Percentiles rank a stretch among this genome's conserved stretches.
These are phyloP conservation scores for Priceomyces melissophilus DNA, from an alignment of 805 yeast genomes.

Conservation along the genomic window DNA sequence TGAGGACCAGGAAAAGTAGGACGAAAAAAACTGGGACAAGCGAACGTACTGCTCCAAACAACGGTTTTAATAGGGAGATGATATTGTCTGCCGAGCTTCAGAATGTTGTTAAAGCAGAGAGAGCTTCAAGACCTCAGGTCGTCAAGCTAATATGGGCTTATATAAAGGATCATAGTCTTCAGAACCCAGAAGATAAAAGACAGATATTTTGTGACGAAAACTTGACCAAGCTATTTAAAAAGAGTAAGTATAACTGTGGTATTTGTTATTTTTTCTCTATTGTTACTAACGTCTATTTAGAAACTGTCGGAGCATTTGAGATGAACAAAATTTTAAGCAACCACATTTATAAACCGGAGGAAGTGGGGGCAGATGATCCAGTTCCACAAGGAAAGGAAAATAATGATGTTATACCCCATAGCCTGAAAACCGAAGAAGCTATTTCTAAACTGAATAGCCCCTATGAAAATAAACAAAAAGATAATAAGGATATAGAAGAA, in stretches of 20 bases:
- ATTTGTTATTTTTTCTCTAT: too few relatives aligned
- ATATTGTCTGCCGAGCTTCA: conserved; percentile 50
- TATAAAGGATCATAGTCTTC: conserved; percentile 59
- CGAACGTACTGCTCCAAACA: conserved; percentile 24
- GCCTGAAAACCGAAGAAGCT: too few relatives aligned
- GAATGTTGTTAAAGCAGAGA: conserved; percentile 40
- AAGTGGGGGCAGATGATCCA: conserved; percentile 9
- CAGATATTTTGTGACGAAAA: conserved; percentile 62
- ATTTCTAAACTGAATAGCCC: too few relatives aligned
- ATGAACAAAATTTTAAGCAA: conserved; percentile 53
- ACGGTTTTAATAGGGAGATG: conserved; percentile 42
- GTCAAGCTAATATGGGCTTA: conserved; percentile 70
- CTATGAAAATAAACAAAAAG: too few relatives aligned
- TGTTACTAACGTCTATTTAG: conserved; percentile 15
- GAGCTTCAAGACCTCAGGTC: conserved; percentile 63
- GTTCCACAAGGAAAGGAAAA: too few relatives aligned
- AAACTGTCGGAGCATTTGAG: conserved; percentile 50
- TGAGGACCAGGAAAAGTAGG: conserved; percentile 14
- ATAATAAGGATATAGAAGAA: too few relatives aligned
- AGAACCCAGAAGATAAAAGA: conserved; percentile 64
- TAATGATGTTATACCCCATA: too few relatives aligned
- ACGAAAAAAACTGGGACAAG: conserved; percentile 10
- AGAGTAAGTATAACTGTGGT: conserved; percentile 38
- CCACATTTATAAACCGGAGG: conserved; percentile 44
- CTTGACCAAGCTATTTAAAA: conserved; percentile 57